Evolutionary conservation across 352 stramenopile genomes (phyloP).

Genomic region (Globisporangium perplexum): DNA sequence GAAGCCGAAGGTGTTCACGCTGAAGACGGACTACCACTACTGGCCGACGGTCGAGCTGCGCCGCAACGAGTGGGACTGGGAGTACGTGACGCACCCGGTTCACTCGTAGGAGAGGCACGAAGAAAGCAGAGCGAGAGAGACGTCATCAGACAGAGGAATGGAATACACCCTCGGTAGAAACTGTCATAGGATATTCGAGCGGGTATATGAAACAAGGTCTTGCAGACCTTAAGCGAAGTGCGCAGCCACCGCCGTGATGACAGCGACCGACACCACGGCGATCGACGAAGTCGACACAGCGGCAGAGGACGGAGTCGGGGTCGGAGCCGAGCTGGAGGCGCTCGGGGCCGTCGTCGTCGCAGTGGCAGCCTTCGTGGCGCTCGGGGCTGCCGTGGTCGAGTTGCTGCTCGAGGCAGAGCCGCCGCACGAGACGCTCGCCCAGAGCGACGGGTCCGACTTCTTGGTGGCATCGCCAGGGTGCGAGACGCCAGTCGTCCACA

Average conservation of each 20-base stretch:
- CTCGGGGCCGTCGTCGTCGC: neutral
- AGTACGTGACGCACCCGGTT: slow-evolving; percentile 52
- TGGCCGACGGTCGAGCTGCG: slow-evolving; percentile 86
- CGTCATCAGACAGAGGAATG: too few relatives aligned
- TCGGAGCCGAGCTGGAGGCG: neutral
- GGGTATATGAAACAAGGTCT: too few relatives aligned
- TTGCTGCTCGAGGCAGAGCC: neutral
- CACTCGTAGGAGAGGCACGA: slow-evolving; percentile 4
- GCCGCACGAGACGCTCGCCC: slow-evolving; percentile 7
- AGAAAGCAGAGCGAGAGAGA: neutral
- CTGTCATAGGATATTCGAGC: too few relatives aligned
- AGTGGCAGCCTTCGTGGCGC: neutral
- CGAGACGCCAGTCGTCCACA: slow-evolving; percentile 12
- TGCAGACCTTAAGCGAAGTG: slow-evolving; percentile 2
- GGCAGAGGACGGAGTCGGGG: neutral
- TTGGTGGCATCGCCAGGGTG: slow-evolving; percentile 14
- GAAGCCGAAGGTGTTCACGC: slow-evolving; percentile 86
- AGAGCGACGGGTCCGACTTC: slow-evolving; percentile 17
- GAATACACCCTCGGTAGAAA: too few relatives aligned
- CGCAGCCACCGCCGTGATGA: neutral
- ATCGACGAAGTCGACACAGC: neutral
- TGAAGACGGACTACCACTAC: slow-evolving; percentile 91
- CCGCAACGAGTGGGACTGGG: slow-evolving; percentile 59
- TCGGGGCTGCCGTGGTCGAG: neutral
- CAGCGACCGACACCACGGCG: neutral